Conservation (phyloP, 2,329 filamentous ascomycete species). For the Westerdykella ornata region DNA sequence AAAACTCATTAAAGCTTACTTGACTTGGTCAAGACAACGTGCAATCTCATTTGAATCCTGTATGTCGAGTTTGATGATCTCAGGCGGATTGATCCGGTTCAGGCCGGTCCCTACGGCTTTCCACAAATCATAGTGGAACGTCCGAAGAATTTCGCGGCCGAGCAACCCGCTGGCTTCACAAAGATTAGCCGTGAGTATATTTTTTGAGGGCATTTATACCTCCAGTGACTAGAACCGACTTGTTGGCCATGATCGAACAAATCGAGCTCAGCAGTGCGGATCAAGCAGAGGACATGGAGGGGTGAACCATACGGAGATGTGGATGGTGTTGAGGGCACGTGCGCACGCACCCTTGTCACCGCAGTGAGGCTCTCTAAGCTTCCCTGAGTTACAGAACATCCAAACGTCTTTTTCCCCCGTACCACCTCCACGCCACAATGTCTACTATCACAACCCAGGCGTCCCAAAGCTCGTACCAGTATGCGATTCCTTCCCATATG, state of each 20-base stretch:
- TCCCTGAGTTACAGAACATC: slow-evolving; percentile 1
- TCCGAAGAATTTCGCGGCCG: slow-evolving; percentile 67
- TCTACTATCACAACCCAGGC: slow-evolving; percentile 73
- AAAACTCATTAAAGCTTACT: slow-evolving; percentile 33
- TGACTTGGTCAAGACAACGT: slow-evolving; percentile 46
- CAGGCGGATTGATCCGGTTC: slow-evolving; percentile 63
- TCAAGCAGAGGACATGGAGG: too few relatives aligned
- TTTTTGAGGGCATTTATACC: slow-evolving; percentile 34
- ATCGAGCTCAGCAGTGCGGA: too few relatives aligned
- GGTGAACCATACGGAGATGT: too few relatives aligned
- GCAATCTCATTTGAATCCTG: slow-evolving; percentile 42
- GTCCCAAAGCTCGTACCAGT: slow-evolving; percentile 69
- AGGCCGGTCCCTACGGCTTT: slow-evolving; percentile 46
- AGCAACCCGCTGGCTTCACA: slow-evolving; percentile 63
- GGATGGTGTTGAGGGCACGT: too few relatives aligned
- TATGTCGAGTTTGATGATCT: slow-evolving; percentile 52
- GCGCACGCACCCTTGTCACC: too few relatives aligned
- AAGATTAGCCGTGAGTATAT: slow-evolving; percentile 8
- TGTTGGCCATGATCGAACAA: slow-evolving; percentile 13
- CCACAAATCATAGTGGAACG: slow-evolving; percentile 62
- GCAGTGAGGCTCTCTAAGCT: neutral
- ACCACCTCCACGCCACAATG: slow-evolving; percentile 47
- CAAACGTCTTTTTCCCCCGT: slow-evolving; percentile 4
- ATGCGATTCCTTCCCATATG: slow-evolving; percentile 18
- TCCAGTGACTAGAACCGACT: slow-evolving; percentile 69